Evolutionary conservation across 2,329 filamentous ascomycete species (phyloP), one percentile per base, ranked within the genome.

Genomic region (Beauveria sp.): DNA sequence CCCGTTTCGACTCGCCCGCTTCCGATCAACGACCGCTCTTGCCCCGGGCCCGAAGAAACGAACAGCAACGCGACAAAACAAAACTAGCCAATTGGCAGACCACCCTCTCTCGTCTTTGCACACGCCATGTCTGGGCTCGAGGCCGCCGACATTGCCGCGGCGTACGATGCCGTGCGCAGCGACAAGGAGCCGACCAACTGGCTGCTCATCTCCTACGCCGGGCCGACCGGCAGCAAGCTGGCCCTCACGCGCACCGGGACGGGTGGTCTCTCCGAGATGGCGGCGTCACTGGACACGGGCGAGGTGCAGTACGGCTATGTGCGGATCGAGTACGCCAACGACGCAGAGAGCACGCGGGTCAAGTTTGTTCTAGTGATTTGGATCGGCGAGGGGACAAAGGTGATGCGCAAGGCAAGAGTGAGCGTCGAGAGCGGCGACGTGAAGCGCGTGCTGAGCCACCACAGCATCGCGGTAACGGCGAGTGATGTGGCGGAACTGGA

Each of bases 341-440:
- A 90, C 72, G 83, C 83, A 65, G 87, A 90, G 77, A 84, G 80
- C 73, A 85, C 77, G 69, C 78, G 87, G 43, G 82, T 88, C 69
- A 90, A 90, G 75, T 89, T 89, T 70, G 80, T 77, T 54, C 78
- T 90, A 54, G 75, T 89, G 37, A 80, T 88, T 65, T 90, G 86
- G 86, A 87, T 88, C 71, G 86, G 86, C 70, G 78, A 81, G 71
- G 71, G 75, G 63, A 86, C 85, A 2, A 84, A 83, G 73, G 81
- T 88, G 62, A 89, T 89, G 86, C 80, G 86, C 66, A 88, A 87
- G 72, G 86, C 86, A 10, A 80, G 86, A 66, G 86, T 88, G 65
- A 84, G 81, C 69, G 84, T 88, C 70, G 85, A 89, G 79, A 82
- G 80, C 70, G 84, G 83, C 59, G 80, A 80, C 63, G 85, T 89